Percentiles rank a stretch among this genome's conserved stretches.
Evolutionary conservation across 2,329 filamentous ascomycete genomes (phyloP).

Genomic region (Aspergillus pseudonomiae): DNA sequence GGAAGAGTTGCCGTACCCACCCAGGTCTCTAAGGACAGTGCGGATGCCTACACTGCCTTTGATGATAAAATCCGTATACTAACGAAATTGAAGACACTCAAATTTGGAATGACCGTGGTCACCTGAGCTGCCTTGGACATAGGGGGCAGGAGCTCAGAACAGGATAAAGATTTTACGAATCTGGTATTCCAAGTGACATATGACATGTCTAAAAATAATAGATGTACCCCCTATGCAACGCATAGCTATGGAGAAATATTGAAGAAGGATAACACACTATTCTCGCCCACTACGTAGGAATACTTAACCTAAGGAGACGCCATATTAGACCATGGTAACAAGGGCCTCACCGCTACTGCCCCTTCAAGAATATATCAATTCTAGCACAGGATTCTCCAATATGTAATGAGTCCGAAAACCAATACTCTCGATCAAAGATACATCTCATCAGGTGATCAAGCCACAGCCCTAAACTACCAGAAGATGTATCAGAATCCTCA

Average conservation of each 20-base stretch:
- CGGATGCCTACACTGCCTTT: not conserved
- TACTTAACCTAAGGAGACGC: rapidly evolving
- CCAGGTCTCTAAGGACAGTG: too few species aligned
- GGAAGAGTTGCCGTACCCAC: not conserved
- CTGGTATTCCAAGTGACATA: not conserved
- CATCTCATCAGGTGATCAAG: not conserved
- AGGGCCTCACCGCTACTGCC: not conserved
- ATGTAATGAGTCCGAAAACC: not conserved
- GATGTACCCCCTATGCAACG: not conserved
- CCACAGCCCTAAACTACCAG: not conserved
- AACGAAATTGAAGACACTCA: not conserved
- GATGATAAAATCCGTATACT: not conserved
- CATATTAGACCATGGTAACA: rapidly evolving
- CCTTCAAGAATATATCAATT: not conserved
- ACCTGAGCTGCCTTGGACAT: not conserved
- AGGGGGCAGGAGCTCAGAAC: not conserved
- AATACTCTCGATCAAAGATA: not conserved
- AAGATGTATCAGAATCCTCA: not conserved
- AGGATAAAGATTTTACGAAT: not conserved
- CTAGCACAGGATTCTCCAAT: not conserved
- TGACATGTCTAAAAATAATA: not conserved
- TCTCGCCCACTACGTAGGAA: not conserved
- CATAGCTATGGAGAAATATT: not conserved
- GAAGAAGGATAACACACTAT: not conserved
- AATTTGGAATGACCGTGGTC: not conserved